Evolutionary conservation across 192 early-diverging fungal genomes (phyloP).

Genomic region (Chytriomyces sp.): DNA sequence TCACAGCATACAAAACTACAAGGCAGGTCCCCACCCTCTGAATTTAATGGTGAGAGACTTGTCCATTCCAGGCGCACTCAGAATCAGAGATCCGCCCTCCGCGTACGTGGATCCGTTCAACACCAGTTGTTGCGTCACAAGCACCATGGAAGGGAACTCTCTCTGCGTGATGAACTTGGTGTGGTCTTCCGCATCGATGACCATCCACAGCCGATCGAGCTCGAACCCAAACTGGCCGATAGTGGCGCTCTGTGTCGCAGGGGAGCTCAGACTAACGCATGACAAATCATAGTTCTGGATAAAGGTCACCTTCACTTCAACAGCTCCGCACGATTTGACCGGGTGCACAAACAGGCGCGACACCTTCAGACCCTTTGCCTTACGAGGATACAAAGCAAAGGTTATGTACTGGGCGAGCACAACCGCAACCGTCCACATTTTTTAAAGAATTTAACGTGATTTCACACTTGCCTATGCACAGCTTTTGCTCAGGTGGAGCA

Average conservation of each 20-base stretch:
- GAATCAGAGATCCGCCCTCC: constrained; percentile 39
- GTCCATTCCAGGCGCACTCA: constrained; percentile 46
- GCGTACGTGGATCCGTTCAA: constrained; percentile 19
- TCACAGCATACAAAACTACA: not conserved
- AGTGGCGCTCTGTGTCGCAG: not conserved
- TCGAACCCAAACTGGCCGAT: constrained; percentile 46
- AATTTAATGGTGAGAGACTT: constrained; percentile 14
- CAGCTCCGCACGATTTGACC: constrained; percentile 49
- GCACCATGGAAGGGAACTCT: constrained; percentile 38
- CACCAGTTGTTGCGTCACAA: constrained; percentile 36
- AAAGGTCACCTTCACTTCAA: constrained; percentile 20
- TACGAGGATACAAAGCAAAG: not conserved
- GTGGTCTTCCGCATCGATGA: constrained; percentile 21
- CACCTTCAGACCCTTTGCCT: constrained; percentile 3
- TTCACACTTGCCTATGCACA: too few relatives aligned
- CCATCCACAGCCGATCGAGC: constrained; percentile 53
- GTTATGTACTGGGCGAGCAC: not conserved
- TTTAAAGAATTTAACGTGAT: too few relatives aligned
- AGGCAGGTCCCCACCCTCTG: not conserved
- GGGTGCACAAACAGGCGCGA: constrained; percentile 47
- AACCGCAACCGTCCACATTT: constrained; percentile 20
- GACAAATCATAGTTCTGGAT: too few relatives aligned
- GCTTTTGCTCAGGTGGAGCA: too few relatives aligned
- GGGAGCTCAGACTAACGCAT: too few relatives aligned
- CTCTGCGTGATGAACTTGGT: constrained; percentile 46